phyloP scores from a whole-genome alignment of 306 rosid species.

The Ormosia semicastrata region DNA sequence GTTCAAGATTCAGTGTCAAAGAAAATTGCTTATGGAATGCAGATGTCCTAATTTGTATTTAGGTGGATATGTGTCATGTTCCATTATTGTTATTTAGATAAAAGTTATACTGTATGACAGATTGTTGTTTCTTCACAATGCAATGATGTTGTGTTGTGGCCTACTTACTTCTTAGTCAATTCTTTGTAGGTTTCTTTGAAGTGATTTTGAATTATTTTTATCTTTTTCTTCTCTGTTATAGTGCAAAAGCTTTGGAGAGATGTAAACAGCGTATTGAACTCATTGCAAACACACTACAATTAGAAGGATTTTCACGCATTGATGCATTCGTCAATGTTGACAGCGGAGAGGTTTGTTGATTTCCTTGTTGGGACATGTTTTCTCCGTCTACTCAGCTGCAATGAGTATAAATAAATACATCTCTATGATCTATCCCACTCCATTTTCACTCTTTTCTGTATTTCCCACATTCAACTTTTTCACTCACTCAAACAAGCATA shows the following conservation, averaged over 20 bases:
- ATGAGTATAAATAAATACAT: background rate
- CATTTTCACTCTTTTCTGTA: background rate
- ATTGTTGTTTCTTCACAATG: background rate
- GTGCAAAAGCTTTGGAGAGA: constrained; percentile 65
- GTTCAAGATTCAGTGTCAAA: background rate
- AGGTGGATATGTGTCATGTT: background rate
- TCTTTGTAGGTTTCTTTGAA: background rate
- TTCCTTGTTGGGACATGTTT: constrained; percentile 5
- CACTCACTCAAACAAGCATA: background rate
- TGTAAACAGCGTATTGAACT: constrained; percentile 73
- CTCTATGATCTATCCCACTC: background rate
- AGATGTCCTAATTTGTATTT: constrained; percentile 6
- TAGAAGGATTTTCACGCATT: constrained; percentile 93
- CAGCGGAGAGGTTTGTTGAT: constrained; percentile 76
- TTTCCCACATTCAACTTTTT: background rate
- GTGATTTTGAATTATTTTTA: constrained; percentile 14
- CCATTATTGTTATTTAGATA: background rate
- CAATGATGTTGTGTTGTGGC: background rate
- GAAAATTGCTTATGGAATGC: background rate
- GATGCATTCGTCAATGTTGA: constrained; percentile 92
- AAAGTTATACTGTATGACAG: background rate
- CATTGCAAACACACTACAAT: constrained; percentile 73
- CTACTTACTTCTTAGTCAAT: background rate
- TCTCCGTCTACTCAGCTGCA: background rate
- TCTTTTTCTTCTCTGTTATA: constrained; percentile 29